Evolutionary conservation across 768 basidiomycete species (phyloP), one percentile per base, ranked within the genome.

Genomic region (Leccinum disarticulatum): DNA sequence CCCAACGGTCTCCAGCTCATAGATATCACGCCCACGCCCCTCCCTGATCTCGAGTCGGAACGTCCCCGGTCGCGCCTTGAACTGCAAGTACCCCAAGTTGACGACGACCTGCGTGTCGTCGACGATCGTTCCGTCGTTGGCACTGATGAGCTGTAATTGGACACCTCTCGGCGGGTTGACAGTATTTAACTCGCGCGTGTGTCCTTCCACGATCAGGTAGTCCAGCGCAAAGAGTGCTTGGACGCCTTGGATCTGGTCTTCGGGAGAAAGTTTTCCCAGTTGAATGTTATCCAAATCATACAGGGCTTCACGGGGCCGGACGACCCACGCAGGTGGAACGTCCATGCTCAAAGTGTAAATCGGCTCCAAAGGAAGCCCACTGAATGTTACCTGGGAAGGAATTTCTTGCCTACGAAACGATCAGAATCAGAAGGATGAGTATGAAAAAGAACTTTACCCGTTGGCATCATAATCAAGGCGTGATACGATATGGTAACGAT

Each of bases 261-360:
- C 78, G 0, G 79, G 76, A 1, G 83, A 77, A 3, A 96, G 79
- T 48, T 82, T 81, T 11, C 80, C 81, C 7, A 98, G 83, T 49
- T 95, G 91, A 59, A 99, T 89, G 72, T 99, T 99, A 76, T 99
- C 96, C 28, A 98, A 83, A 71, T 99, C 96, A 64, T 97, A 92
- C 1, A 87, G 78, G 0, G 95, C 90, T 68, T 93, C 87, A 13
- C 86, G 84, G 1, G 96, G 97, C 11, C 93, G 87, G 28, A 94
- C 95, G 7, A 98, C 85, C 97, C 97, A 99, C 0, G 96, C 86
- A 2, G 86, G 79, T 6, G 91, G 93, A 2, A 93, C 87, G 54
- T 98, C 96, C 84, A 97, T 88, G 4, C 86, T 86, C n/a, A 98
- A 81, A 0, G 96, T 98, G 66, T 95, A 93, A 58, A 99, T 93